A percentile compares a stretch with the other conserved stretches of the same genome.
These are phyloP conservation scores for Crucibulum laeve DNA, from an alignment of 768 basidiomycete genomes.

Conservation along the genomic window DNA sequence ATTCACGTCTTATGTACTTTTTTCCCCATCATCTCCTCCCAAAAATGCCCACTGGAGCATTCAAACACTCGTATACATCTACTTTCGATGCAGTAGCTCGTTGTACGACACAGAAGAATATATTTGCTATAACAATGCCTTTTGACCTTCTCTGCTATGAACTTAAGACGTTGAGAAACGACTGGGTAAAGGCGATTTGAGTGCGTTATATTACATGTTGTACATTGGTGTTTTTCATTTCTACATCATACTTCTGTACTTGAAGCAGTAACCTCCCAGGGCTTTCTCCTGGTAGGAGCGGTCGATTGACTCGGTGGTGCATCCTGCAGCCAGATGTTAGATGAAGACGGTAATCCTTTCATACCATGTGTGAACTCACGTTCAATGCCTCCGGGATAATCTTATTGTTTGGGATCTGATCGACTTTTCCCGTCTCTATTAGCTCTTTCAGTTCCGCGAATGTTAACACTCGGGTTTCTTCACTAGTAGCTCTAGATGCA, in stretches of 20 bases:
- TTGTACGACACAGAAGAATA: too few species aligned
- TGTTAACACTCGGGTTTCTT: conserved; percentile 45
- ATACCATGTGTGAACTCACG: conserved; percentile 32
- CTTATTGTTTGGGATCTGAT: conserved; percentile 78
- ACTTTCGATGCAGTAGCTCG: too few species aligned
- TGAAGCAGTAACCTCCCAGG: conserved; percentile 48
- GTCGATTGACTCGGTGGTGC: conserved; percentile 54
- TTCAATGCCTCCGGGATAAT: conserved; percentile 62
- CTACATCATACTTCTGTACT: background rate
- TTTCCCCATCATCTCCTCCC: background rate
- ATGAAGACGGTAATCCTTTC: background rate
- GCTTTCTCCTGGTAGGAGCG: conserved; percentile 51
- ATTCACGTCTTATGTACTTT: background rate
- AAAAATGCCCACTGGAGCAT: background rate
- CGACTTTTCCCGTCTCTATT: conserved; percentile 66
- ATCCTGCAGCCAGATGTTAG: conserved; percentile 28
- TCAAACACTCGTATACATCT: too few species aligned
- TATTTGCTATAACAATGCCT: too few species aligned
- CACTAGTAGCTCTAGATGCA: background rate
- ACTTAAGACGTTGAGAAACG: too few species aligned
- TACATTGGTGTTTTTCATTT: background rate
- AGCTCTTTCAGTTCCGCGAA: conserved; percentile 67
- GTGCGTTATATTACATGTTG: too few species aligned
- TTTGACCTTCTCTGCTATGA: too few species aligned
- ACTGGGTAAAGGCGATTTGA: too few species aligned